phyloP scores from a whole-genome alignment of 495 filamentous ascomycete genomes.

The Aspergillus hancockii region DNA sequence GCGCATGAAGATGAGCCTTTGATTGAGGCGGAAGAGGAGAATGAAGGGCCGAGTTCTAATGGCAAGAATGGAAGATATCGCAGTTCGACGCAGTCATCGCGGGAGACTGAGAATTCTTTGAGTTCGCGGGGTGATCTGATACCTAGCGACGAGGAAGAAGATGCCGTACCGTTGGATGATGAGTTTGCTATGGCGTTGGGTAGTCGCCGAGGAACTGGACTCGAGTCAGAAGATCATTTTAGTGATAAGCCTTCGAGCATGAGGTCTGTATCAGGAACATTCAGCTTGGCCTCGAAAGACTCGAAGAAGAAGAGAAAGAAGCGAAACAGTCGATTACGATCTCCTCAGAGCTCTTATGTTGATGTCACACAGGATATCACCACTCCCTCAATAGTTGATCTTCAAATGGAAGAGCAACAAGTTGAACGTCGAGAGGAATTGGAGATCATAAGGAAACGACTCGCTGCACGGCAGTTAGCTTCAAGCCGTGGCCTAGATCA shows the following conservation, averaged over 20 bases:
- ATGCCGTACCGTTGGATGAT: constrained; percentile 90
- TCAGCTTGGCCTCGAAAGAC: constrained; percentile 53
- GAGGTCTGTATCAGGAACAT: constrained; percentile 54
- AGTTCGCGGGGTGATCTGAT: constrained; percentile 94
- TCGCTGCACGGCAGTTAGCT: constrained; percentile 73
- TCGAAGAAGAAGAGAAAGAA: constrained; percentile 37
- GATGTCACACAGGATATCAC: constrained; percentile 30
- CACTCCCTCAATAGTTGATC: constrained; percentile 63
- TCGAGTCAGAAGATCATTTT: constrained; percentile 66
- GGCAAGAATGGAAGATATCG: constrained; percentile 59
- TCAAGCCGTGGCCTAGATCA: constrained; percentile 61
- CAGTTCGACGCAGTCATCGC: constrained; percentile 80
- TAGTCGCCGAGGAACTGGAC: constrained; percentile 57
- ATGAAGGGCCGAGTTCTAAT: constrained; percentile 23
- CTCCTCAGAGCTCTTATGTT: constrained; percentile 24
- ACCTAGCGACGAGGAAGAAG: constrained; percentile 88
- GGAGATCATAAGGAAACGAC: constrained; percentile 66
- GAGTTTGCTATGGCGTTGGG: constrained; percentile 84
- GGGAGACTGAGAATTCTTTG: constrained; percentile 81
- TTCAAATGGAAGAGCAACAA: constrained; percentile 76
- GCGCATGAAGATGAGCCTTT: constrained; percentile 69
- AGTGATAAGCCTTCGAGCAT: constrained; percentile 70
- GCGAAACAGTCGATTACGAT: constrained; percentile 27
- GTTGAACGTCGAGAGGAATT: constrained; percentile 68
- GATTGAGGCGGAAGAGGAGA: constrained; percentile 62